These are phyloP conservation scores for Aspergillus ostianus DNA, from an alignment of 495 filamentous ascomycete species.

Conservation along the genomic window DNA sequence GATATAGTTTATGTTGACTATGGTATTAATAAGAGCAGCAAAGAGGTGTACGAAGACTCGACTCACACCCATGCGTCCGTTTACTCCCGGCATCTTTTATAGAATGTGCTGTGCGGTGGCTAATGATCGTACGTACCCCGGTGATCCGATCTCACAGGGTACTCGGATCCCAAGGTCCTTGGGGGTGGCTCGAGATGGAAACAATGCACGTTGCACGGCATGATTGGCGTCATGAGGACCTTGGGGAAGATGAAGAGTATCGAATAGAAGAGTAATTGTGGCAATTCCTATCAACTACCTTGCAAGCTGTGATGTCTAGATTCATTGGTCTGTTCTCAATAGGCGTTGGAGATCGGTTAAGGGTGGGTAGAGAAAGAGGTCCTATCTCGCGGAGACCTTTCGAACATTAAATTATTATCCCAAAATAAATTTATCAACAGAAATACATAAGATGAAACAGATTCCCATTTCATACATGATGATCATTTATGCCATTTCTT, in stretches of 20 bases:
- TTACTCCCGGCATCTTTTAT: background rate
- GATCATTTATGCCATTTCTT: slow-evolving; percentile 43
- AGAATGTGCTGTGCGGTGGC: background rate
- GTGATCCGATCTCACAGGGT: slow-evolving; percentile 27
- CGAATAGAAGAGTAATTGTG: background rate
- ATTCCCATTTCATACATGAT: slow-evolving; percentile 3
- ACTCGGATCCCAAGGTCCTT: slow-evolving; percentile 41
- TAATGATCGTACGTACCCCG: background rate
- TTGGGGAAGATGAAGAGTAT: slow-evolving; percentile 15
- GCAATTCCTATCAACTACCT: background rate
- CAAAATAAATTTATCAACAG: background rate
- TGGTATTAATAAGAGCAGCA: background rate
- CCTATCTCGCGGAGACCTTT: background rate
- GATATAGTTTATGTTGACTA: background rate
- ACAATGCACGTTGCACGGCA: background rate
- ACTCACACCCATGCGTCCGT: background rate
- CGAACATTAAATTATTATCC: background rate
- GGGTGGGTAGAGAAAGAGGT: background rate
- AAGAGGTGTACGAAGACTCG: background rate
- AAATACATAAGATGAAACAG: slow-evolving; percentile 8
- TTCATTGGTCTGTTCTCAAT: background rate
- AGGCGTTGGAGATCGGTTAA: background rate
- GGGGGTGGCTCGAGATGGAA: slow-evolving; percentile 9
- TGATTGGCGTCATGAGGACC: slow-evolving; percentile 24
- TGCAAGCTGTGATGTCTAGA: background rate